phyloP scores from a whole-genome alignment of 352 stramenopile species.

The Pythium brachiatum region DNA sequence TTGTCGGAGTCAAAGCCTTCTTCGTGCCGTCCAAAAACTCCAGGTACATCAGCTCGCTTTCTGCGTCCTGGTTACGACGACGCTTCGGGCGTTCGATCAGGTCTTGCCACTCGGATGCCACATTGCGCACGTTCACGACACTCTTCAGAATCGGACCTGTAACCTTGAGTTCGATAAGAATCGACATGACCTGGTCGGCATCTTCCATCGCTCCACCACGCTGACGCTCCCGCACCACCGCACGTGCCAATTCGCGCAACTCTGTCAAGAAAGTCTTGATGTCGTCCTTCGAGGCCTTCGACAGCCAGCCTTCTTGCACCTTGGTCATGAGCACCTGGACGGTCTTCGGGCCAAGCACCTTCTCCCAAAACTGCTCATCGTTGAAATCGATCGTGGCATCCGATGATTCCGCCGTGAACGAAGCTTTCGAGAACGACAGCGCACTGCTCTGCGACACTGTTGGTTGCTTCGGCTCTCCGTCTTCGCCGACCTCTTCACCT shows the following conservation, averaged over 20 bases:
- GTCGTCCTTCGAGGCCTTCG: conserved; percentile 68
- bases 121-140: conserved; percentile 69
- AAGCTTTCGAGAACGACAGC: conserved; percentile 87
- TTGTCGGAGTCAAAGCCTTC: conserved; percentile 23
- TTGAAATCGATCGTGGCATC: conserved; percentile 90
- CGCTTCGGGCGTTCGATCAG: conserved; percentile 87
- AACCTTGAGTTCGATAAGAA: conserved; percentile 87
- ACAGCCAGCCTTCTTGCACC: conserved; percentile 81
- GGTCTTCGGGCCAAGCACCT: conserved; percentile 84
- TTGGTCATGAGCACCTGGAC: conserved; percentile 87
- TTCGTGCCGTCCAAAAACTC: conserved; percentile 81
- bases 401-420: conserved; percentile 83
- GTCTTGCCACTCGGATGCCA: conserved; percentile 81
- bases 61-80: conserved; percentile 77
- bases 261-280: conserved; percentile 82
- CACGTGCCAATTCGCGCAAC: conserved; percentile 71
- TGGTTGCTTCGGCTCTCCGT: conserved; percentile 34
- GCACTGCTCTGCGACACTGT: conserved; percentile 52
- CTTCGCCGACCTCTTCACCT: conserved; percentile 39
- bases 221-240: conserved; percentile 83
- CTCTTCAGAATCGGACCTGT: conserved; percentile 73
- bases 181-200: conserved; percentile 82
- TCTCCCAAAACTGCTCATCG: conserved; percentile 91
- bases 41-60: conserved; percentile 85
- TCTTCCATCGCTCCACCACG: conserved; percentile 79